Evolutionary conservation across 139 green algal species (phyloP).

Genomic region (Closterium sp.): DNA sequence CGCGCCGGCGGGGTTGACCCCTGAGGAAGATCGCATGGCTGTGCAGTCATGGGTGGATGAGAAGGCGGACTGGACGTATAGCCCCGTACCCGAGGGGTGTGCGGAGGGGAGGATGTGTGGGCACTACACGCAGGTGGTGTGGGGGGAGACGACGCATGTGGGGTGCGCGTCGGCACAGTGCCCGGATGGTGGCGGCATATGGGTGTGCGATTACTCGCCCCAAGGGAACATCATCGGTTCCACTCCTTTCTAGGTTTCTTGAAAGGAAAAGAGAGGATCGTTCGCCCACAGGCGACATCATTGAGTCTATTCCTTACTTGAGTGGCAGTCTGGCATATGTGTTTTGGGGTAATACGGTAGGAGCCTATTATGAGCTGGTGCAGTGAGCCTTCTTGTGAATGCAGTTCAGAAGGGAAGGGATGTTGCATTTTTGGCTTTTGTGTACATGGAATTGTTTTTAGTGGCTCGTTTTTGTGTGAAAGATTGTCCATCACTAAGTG

Average conservation of each 20-base stretch:
- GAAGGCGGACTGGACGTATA: not conserved
- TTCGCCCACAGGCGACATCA: too few species aligned
- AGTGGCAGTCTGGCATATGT: too few species aligned
- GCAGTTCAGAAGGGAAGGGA: too few species aligned
- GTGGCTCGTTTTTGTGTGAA: too few species aligned
- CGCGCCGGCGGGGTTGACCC: not conserved
- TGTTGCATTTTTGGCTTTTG: too few species aligned
- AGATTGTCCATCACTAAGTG: too few species aligned
- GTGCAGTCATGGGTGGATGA: constrained; percentile 2
- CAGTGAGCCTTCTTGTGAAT: too few species aligned
- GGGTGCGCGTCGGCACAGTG: not conserved
- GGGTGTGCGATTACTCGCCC: not conserved
- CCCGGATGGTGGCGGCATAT: not conserved
- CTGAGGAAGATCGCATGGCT: not conserved
- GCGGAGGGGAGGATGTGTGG: not conserved
- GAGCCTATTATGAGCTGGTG: too few species aligned
- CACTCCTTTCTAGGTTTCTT: not conserved
- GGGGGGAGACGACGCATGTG: not conserved
- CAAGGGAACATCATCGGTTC: not conserved
- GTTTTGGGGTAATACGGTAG: too few species aligned
- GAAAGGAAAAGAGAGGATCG: too few species aligned
- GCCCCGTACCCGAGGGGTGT: not conserved
- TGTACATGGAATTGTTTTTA: too few species aligned
- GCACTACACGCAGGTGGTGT: constrained; percentile 6
- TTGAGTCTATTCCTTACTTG: too few species aligned